phyloP scores from a whole-genome alignment of 1,284 basidiomycete genomes.

The Pulchroboletus neoregius region DNA sequence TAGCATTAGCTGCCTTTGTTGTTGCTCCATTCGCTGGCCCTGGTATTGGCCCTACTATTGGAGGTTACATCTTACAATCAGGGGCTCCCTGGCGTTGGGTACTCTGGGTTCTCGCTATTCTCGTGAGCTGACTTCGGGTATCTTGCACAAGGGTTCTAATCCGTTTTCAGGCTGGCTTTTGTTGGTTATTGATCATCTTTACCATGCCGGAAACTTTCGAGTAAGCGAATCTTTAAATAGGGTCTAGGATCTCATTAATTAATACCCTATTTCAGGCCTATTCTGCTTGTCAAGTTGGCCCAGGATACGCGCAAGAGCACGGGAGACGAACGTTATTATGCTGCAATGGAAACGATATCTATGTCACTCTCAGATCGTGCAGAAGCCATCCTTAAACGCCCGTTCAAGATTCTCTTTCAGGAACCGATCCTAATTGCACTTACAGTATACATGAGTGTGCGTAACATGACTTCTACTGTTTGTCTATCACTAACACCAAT shows the following conservation, averaged over 20 bases:
- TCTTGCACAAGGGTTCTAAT: background rate
- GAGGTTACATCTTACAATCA: constrained; percentile 46
- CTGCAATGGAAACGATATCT: constrained; percentile 44
- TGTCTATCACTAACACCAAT: constrained; percentile 10
- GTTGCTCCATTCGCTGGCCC: constrained; percentile 79
- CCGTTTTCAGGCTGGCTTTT: constrained; percentile 38
- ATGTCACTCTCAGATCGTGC: constrained; percentile 40
- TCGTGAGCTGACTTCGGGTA: constrained; percentile 32
- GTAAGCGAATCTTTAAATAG: constrained; percentile 28
- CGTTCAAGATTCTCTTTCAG: constrained; percentile 63
- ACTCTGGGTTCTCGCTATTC: constrained; percentile 72
- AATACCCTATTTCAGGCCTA: constrained; percentile 35
- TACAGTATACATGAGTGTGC: constrained; percentile 64
- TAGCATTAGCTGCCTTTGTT: constrained; percentile 66
- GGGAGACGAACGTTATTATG: constrained; percentile 62
- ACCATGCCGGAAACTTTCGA: constrained; percentile 72
- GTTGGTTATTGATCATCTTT: constrained; percentile 52
- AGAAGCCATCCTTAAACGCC: constrained; percentile 52
- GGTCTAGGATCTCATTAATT: background rate
- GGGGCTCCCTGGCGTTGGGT: constrained; percentile 66
- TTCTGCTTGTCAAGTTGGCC: constrained; percentile 53
- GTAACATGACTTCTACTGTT: constrained; percentile 29
- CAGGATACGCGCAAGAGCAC: constrained; percentile 47
- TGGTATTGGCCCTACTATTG: constrained; percentile 61
- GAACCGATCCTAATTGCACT: constrained; percentile 77